Evolutionary conservation across 1,139 yeast genomes (phyloP).

Genomic region (Protomyces arabidopsidicola): DNA sequence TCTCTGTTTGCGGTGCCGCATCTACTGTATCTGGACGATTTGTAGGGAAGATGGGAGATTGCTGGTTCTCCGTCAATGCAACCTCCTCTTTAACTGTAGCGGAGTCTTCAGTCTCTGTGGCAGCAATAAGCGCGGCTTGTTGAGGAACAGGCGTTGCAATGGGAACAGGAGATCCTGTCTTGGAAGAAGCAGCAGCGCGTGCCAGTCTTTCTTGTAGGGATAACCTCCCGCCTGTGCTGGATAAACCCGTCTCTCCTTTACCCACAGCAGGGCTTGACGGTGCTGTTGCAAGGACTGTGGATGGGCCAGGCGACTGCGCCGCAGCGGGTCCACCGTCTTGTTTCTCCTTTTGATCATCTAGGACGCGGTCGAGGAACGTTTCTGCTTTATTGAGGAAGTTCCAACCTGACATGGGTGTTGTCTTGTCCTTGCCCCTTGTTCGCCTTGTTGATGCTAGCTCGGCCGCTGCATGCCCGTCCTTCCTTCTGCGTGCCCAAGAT

Average conservation of each 20-base stretch:
- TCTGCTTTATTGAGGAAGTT: constrained; percentile 21
- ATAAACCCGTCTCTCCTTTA: not conserved
- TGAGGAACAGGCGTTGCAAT: not conserved
- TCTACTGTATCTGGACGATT: constrained; percentile 4
- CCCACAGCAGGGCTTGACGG: not conserved
- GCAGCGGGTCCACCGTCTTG: not conserved
- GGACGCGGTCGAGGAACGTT: constrained; percentile 20
- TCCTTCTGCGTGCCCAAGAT: no score
- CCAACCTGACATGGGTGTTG: constrained; percentile 14
- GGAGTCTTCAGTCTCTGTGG: not conserved
- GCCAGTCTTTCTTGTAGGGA: constrained; percentile 12
- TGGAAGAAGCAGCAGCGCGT: constrained; percentile 5
- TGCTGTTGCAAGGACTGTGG: not conserved
- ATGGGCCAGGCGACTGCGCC: not conserved
- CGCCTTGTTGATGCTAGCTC: not conserved
- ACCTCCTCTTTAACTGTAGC: not conserved
- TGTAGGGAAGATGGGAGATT: constrained; percentile 8
- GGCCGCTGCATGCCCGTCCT: no score
- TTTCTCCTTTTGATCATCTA: constrained; percentile 8
- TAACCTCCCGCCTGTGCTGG: not conserved
- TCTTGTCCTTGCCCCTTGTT: not conserved
- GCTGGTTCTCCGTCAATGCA: constrained; percentile 13
- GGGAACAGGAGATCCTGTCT: not conserved
- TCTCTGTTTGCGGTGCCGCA: not conserved
- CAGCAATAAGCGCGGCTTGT: not conserved